Evolutionary conservation across 2,329 filamentous ascomycete species (phyloP), one percentile per base, ranked within the genome.

Genomic region (Nemania sp.): DNA sequence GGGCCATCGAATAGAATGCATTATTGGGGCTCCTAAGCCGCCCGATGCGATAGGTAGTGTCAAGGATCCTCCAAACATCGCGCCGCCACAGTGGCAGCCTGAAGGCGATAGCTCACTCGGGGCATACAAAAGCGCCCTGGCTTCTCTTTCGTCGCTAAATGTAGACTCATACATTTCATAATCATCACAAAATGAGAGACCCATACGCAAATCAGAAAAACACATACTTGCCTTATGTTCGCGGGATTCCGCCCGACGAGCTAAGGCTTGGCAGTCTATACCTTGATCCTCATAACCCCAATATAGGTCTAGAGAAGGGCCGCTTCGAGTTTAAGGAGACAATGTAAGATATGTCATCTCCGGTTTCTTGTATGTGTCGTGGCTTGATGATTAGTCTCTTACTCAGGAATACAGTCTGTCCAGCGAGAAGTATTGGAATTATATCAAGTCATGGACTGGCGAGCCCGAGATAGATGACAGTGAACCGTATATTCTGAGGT

Each of bases 191-290:
- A 22, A 57, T 57, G 50, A 54, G 33, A 12, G 43, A 53, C 11
- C 54, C 48, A 5, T 55, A 55, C 31, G 36, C 52, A 22, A 52
- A 46, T 7, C 45, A 54, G 34, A 57, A 57, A 23, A 57, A 49
- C 6, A 57, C 54, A 19, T 54, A 54, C 28, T 26, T 54, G 8
- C 54, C 54, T 7, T 57, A 57, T 30, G 44, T 24, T 28, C 54
- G 54, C 7, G 49, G 54, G n/a, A 57, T 57, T 23, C 40, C 14
- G 11, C 50, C 54, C 17, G 41, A 57, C 11, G 54, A 57, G 31
- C 24, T 57, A 23, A 53, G 54, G 19, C 50, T 57, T 12, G 54
- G 50, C 15, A 57, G 54, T 36, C 50, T 57, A 22, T 54, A 57
- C 28, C 23, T 57, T 0, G 54, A 57, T 22, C 40, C 28, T 22